Percentiles rank a stretch among this genome's conserved stretches.
Conservation (phyloP, 257 asterid genomes). For the Cinchona pubescens region DNA sequence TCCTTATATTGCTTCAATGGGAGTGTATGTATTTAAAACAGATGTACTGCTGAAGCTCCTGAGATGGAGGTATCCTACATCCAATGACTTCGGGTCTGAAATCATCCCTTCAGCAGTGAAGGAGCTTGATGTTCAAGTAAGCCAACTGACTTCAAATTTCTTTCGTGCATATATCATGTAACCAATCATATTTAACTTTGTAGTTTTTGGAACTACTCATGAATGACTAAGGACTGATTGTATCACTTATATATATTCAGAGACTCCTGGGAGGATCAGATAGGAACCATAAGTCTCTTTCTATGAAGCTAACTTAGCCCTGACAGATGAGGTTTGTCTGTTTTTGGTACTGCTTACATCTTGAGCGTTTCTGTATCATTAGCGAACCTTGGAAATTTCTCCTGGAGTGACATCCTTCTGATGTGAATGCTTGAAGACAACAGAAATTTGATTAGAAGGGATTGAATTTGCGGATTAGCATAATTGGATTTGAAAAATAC, state of each 20-base stretch:
- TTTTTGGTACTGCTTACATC: not conserved
- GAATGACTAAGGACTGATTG: not conserved
- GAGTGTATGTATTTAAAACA: constrained; percentile 82
- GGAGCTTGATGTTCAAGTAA: constrained; percentile 73
- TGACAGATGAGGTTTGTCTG: constrained; percentile 62
- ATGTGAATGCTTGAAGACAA: not conserved
- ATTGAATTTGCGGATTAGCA: not conserved
- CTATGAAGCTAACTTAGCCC: constrained; percentile 87
- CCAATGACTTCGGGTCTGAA: constrained; percentile 95
- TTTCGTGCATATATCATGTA: not conserved
- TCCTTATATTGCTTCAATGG: constrained; percentile 94
- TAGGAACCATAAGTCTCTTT: constrained; percentile 83
- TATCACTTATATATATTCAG: constrained; percentile 78
- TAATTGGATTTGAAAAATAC: not conserved
- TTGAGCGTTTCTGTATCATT: not conserved
- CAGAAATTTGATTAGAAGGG: not conserved
- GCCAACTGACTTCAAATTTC: not conserved
- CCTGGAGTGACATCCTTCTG: not conserved
- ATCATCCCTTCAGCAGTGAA: constrained; percentile 77
- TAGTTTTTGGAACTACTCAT: not conserved
- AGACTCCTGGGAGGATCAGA: constrained; percentile 99
- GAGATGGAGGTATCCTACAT: constrained; percentile 61
- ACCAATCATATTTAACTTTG: not conserved
- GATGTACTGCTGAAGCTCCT: constrained; percentile 71
- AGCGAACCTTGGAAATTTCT: not conserved